Evolutionary conservation across 371 early-diverging fungal species (phyloP), one percentile per base, ranked within the genome.

Genomic region (Batrachochytrium dendrobatidis): DNA sequence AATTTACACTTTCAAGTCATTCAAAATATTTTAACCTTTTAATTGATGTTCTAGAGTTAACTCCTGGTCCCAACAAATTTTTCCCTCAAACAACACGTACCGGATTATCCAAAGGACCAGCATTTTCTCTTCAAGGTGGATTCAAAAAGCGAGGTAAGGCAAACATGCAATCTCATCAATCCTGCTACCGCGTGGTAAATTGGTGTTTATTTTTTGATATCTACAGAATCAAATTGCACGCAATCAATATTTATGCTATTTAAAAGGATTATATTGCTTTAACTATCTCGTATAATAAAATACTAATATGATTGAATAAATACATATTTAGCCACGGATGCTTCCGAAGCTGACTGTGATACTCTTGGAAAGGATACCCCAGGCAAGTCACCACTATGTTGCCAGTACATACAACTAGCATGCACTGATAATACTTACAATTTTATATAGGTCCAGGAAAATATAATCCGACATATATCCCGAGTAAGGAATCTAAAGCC

Each of bases 11-110:
- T n/a, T n/a, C n/a, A n/a, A n/a, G n/a, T n/a, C n/a, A n/a, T n/a
- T n/a, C n/a, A n/a, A n/a, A n/a, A n/a, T n/a, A n/a, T n/a, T n/a
- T n/a, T n/a, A n/a, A n/a, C n/a, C n/a, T n/a, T n/a, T n/a, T n/a
- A n/a, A n/a, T n/a, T n/a, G n/a, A n/a, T n/a, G n/a, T n/a, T n/a
- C 8, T 29, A 48, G 49, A 48, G 24, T 29, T 67, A 45, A 74
- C 70, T 3, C 76, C 76, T 29, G 76, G 76, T 3, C 76, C 76
- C 1, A 75, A 75, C 60, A 65, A 61, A 3, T 75, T 75, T 53
- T 75, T 75, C 64, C 76, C 76, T 5, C 73, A 72, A 48, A 71
- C 76, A 7, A 75, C 76, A 5, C 55, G 76, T 17, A 68, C 67
- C 17, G 76, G 76, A 12, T 45, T 61, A 12, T 70, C 76, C 10